Evolutionary conservation across 257 asterid species (phyloP), one percentile per base, ranked within the genome.

Genomic region (Gentiana macrophylla): DNA sequence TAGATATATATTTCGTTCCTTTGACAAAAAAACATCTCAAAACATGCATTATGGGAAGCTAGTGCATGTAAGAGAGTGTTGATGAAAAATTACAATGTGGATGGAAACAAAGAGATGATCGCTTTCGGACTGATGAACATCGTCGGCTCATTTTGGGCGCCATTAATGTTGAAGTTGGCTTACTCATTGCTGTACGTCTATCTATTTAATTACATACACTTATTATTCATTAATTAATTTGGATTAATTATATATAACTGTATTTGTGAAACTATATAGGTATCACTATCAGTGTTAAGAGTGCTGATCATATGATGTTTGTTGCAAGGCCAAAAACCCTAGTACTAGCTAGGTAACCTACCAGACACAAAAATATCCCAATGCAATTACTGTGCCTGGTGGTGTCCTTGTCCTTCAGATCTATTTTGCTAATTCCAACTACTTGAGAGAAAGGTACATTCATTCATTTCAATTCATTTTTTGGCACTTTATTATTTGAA

Each of bases 91-190:
- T 92, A 92, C 84, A 68, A 92, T 59, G 81, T 92, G 52, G 99
- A 92, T 63, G 99, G 99, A 8, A 92, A 92, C 78, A 92, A 88
- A 71, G 99, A 92, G 62, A 92, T 92, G 99, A 81, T 92, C 11
- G 99, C 99, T 56, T 64, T 92, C 80, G 24, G 24, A 24, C 24
- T 24, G 24, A 24, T 24, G 24, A 24, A 24, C 24, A 24, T 24
- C 24, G 24, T 62, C 32, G 99, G 99, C 11, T 83, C 99, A 24
- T 24, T 24, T 24, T 24, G 24, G 95, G 79, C 49, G 24, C 24
- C 24, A 24, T 24, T 24, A 77, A 78, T 67, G 84, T 92, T 10
- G 89, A 80, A 49, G 76, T 88, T 24, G 99, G 97, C 35, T 55
- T 92, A 48, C 72, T 85, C 72, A 33, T 86, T 44, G 97, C 99